Evolutionary conservation across 805 yeast genomes (phyloP).

Genomic region (Saccharomycopsis fibuligera): DNA sequence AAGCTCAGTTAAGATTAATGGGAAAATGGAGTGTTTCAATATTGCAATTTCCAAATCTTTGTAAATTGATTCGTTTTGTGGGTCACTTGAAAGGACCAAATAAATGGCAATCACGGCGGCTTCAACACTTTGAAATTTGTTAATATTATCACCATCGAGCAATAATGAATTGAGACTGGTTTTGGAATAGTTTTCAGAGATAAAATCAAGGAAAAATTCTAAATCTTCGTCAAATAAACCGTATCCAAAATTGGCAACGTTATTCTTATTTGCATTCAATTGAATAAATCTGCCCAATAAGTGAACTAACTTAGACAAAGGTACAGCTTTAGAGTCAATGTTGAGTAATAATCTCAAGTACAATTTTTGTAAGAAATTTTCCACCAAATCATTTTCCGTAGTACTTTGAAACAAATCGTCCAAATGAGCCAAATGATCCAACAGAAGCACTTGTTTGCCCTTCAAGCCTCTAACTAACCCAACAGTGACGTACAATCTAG

Average conservation of each 20-base stretch:
- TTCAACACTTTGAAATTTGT: background rate
- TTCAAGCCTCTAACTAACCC: constrained; percentile 55
- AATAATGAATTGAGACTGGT: constrained; percentile 24
- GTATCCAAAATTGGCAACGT: constrained; percentile 29
- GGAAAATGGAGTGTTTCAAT: constrained; percentile 6
- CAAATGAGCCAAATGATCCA: constrained; percentile 28
- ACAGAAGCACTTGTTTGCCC: constrained; percentile 8
- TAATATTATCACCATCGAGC: background rate
- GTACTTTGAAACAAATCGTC: constrained; percentile 32
- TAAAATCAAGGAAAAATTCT: constrained; percentile 36
- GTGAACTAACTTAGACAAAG: constrained; percentile 29
- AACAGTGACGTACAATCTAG: constrained; percentile 51
- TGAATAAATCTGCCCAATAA: constrained; percentile 35
- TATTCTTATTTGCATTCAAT: constrained; percentile 21
- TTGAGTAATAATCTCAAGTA: constrained; percentile 40
- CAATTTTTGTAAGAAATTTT: constrained; percentile 44
- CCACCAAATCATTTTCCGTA: constrained; percentile 48
- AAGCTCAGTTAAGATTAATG: constrained; percentile 10
- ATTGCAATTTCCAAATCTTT: constrained; percentile 1
- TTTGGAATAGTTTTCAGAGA: constrained; percentile 24
- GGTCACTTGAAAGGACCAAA: background rate
- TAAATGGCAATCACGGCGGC: background rate
- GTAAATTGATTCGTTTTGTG: background rate
- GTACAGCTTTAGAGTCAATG: constrained; percentile 28
- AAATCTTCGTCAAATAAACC: constrained; percentile 30